A percentile compares a stretch with the other conserved stretches of the same genome.
Conservation (phyloP, 179 eudicot species). For the Dionaea muscipula region DNA sequence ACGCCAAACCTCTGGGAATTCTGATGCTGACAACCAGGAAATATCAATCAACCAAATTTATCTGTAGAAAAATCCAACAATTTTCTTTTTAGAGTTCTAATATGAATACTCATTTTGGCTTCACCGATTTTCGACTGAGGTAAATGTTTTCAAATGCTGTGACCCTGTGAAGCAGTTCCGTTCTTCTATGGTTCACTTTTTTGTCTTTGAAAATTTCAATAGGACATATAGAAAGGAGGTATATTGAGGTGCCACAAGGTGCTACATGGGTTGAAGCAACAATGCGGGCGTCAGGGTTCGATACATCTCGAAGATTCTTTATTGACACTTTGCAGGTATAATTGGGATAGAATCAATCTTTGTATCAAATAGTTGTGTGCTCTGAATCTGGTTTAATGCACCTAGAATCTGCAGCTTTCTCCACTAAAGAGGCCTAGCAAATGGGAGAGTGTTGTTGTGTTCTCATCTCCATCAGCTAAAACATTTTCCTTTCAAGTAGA, state of each 20-base stretch:
- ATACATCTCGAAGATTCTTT: conserved; percentile 74
- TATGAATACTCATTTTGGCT: no score
- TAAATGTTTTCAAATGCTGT: not conserved
- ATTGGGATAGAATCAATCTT: not conserved
- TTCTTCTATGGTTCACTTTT: not conserved
- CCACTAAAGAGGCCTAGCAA: conserved; percentile 81
- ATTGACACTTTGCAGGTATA: conserved; percentile 79
- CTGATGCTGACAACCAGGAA: no score
- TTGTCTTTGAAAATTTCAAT: conserved; percentile 2
- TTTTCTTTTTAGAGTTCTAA: no score
- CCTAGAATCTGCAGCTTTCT: conserved; percentile 46
- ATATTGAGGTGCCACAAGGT: conserved; percentile 77
- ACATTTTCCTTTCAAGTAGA: conserved; percentile 75
- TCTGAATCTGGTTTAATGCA: conserved; percentile 16
- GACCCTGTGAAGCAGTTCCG: not conserved
- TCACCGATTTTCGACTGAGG: no score
- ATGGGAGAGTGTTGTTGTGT: conserved; percentile 77
- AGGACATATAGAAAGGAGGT: conserved; percentile 89
- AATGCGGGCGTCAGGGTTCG: conserved; percentile 82
- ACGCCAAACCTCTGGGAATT: no score
- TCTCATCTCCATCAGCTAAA: conserved; percentile 81
- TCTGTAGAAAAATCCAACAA: no score
- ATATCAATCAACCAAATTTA: no score
- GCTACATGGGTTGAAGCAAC: conserved; percentile 95
- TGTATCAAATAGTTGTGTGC: not conserved